Conservation (phyloP, 129 eudicot species). For the Tanacetum coccineum region DNA sequence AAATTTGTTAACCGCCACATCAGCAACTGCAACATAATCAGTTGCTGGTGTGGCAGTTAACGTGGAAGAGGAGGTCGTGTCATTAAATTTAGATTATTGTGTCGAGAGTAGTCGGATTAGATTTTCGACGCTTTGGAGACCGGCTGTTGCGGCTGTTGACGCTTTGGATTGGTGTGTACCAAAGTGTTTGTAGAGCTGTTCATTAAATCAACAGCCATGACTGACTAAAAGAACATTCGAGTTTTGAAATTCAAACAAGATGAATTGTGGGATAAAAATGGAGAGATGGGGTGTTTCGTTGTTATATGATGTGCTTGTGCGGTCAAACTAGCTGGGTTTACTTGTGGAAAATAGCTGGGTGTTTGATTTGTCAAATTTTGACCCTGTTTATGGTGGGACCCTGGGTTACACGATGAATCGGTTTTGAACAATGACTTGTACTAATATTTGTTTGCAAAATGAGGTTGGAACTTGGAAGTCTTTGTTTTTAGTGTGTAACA, state of each 20-base stretch:
- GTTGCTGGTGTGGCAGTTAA: no score
- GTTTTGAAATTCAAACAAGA: background rate
- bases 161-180: slow-evolving; percentile 45
- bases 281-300: background rate
- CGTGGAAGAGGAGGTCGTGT: no score
- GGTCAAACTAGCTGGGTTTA: no score
- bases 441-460: no score
- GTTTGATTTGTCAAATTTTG: slow-evolving; percentile 16
- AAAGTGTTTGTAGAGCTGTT: slow-evolving; percentile 42
- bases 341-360: no score
- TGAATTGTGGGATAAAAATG: background rate
- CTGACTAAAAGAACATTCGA: slow-evolving; percentile 7
- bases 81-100: no score
- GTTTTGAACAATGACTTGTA: background rate
- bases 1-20: no score
- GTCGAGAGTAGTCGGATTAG: slow-evolving; percentile 70
- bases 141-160: slow-evolving; percentile 90
- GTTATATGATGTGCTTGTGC: no score
- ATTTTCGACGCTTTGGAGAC: slow-evolving; percentile 80
- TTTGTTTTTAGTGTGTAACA: no score
- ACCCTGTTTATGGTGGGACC: slow-evolving; percentile 21
- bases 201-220: no score
- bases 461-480: no score
- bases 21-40: no score
- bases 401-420: background rate